These are phyloP conservation scores for Maudiozyma saulgeensis DNA, from an alignment of 805 yeast genomes.

Conservation along the genomic window DNA sequence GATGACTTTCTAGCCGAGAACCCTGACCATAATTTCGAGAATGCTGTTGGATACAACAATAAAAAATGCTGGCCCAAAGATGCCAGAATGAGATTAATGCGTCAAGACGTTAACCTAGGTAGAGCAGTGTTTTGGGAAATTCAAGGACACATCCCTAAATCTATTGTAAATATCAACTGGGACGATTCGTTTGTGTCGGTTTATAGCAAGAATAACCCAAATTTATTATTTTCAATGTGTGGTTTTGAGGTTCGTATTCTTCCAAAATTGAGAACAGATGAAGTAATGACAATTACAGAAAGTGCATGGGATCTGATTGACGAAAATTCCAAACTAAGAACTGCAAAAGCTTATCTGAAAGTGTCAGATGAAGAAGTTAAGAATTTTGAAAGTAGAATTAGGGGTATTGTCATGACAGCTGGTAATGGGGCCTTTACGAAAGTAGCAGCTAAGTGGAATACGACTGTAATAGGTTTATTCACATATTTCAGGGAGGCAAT, in stretches of 20 bases:
- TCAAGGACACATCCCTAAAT: constrained; percentile 64
- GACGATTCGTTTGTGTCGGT: constrained; percentile 75
- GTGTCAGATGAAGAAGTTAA: constrained; percentile 77
- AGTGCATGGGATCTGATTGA: constrained; percentile 87
- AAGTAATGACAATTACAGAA: constrained; percentile 51
- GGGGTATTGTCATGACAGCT: constrained; percentile 88
- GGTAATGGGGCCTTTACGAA: constrained; percentile 94
- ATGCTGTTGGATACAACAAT: constrained; percentile 75
- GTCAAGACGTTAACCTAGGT: constrained; percentile 87
- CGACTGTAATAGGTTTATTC: constrained; percentile 75
- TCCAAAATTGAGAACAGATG: constrained; percentile 58
- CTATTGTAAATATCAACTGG: constrained; percentile 70
- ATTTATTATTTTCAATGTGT: constrained; percentile 78
- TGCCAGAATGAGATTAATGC: constrained; percentile 77
- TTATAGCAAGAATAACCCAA: constrained; percentile 84
- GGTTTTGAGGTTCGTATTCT: constrained; percentile 89
- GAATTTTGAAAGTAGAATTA: constrained; percentile 68
- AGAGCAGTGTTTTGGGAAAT: constrained; percentile 90
- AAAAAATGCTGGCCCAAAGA: constrained; percentile 94
- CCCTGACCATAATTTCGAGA: constrained; percentile 89
- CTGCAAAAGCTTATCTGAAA: constrained; percentile 78
- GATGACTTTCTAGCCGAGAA: constrained; percentile 71
- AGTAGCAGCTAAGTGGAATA: constrained; percentile 92
- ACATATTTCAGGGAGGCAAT: constrained; percentile 92
- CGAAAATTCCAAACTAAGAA: constrained; percentile 64